Percentiles rank a stretch among this genome's conserved stretches.
These are phyloP conservation scores for Curvularia verruculosa DNA, from an alignment of 2,329 filamentous ascomycete species.

Conservation along the genomic window DNA sequence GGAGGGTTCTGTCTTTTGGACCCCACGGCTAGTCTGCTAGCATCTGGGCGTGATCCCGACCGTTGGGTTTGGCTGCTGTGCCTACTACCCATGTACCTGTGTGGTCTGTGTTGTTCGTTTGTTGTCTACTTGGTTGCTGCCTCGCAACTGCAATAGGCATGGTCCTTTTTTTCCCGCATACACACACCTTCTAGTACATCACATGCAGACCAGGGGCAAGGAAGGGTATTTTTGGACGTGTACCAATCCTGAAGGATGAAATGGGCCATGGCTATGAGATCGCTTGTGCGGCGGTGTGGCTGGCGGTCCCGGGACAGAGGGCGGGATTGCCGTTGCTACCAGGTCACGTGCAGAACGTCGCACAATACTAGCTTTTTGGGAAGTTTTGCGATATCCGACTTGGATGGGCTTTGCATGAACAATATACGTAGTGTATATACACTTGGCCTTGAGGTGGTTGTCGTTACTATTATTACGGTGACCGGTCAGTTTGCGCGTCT, in stretches of 20 bases:
- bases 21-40: constrained; percentile 6
- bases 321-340: background rate
- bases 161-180: background rate
- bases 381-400: background rate
- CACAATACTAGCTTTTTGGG: background rate
- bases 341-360: background rate
- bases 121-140: background rate
- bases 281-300: background rate
- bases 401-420: background rate
- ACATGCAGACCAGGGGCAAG: background rate
- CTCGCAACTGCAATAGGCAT: background rate
- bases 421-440: background rate
- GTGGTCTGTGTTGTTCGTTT: background rate
- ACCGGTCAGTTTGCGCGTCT: background rate
- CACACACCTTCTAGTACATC: background rate
- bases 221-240: background rate
- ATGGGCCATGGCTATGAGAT: background rate
- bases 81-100: background rate
- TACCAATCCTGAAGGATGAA: constrained; percentile 1
- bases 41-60: constrained; percentile 8
- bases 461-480: background rate
- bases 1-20: constrained; percentile 7
- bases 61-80: constrained; percentile 6
- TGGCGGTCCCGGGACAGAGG: constrained; percentile 1
- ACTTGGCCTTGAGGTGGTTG: background rate